Evolutionary conservation across 2,329 filamentous ascomycete genomes (phyloP), one percentile per base, ranked within the genome.

Genomic region (Botryotinia globosa): DNA sequence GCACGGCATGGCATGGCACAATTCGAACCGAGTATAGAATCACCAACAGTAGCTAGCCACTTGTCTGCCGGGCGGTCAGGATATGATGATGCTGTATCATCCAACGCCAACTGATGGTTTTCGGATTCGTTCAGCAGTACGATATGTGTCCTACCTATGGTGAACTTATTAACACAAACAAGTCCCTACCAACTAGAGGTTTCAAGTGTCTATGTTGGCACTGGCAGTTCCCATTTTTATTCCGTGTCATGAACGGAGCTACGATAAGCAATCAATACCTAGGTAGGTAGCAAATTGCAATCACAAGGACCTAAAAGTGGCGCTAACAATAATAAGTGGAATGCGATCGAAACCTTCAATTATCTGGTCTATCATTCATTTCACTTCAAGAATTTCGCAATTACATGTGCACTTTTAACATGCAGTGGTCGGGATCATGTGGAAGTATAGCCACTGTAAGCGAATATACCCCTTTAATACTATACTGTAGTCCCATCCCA

Each of bases 401-500:
- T 67, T 32, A 18, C n/a, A 56, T 22, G 32, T 4, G 25, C 25
- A n/a, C 25, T 54, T n/a, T 37, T 37, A 42, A 54, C 48, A 14
- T 67, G 25, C 12, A 67, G 48, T 44, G 16, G 22, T 22, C 34
- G 65, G n/a, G 34, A 56, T 67, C 14, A 65, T 39, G 16, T 16
- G 39, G 18, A 10, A 42, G 29, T 56, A 25, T 37, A 68, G n/a
- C 20, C 2, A 42, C 37, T 68, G 65, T 68, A 68, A 68, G 65
- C 65, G 65, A 68, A 67, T 22, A 68, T 29, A 22, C 65, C 65
- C 65, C 65, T 56, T 67, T 68, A 29, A 42, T 16, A 16, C 37
- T 37, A 42, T 16, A 16, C 37, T 56, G 18, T 56, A 7, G 32
- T 56, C 48, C 22, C 18, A 42, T 68, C 37, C 48, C 12, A 9